Conservation (phyloP, 139 green algal genomes). For the Dunaliella primolecta region DNA sequence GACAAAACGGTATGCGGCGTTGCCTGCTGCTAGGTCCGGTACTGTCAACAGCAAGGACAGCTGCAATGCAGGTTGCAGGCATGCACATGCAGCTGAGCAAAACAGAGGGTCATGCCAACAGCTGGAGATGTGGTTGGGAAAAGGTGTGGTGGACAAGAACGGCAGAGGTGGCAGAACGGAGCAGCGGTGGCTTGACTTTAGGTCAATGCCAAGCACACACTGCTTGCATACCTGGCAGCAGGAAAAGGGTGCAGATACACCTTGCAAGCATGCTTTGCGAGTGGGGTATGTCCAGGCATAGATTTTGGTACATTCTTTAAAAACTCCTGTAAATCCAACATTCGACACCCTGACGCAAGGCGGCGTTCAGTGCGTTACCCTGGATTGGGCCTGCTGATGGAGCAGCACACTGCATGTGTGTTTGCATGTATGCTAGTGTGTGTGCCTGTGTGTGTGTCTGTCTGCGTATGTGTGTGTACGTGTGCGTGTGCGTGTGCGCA, state of each 20-base stretch:
- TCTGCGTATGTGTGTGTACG: no score
- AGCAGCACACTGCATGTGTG: not conserved
- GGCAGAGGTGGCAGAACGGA: not conserved
- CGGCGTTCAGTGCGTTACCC: no score
- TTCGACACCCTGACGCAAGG: no score
- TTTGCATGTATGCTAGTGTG: not conserved
- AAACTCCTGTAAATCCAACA: not conserved
- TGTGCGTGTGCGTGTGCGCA: no score
- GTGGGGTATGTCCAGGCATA: no score
- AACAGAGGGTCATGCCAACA: no score
- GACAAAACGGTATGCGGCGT: constrained; percentile 15
- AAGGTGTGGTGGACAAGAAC: not conserved
- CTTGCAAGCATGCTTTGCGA: not conserved
- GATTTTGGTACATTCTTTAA: no score
- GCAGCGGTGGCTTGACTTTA: not conserved
- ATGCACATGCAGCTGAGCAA: no score
- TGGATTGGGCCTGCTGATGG: no score
- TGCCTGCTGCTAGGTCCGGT: not conserved
- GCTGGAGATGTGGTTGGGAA: no score
- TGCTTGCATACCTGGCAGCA: not conserved
- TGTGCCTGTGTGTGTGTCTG: constrained; percentile 6
- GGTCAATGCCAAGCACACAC: not conserved
- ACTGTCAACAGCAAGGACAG: constrained; percentile 27
- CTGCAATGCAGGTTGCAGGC: no score
- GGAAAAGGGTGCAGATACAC: not conserved